phyloP scores from a whole-genome alignment of 257 asterid genomes.

The Jasminum sambac region DNA sequence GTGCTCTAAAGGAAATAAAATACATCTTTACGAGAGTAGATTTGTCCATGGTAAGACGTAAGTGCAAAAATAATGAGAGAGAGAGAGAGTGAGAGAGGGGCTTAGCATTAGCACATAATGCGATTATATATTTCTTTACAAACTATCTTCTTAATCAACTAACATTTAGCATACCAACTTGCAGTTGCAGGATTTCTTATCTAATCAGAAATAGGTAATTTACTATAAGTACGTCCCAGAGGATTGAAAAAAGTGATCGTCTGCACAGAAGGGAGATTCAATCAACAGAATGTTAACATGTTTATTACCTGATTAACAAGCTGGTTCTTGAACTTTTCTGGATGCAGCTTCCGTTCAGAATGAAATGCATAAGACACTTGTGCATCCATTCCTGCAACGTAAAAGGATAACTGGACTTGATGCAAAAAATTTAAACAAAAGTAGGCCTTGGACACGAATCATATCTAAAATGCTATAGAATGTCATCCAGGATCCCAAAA shows the following conservation, averaged over 20 bases:
- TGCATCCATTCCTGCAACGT: constrained; percentile 86
- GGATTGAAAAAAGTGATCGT: not conserved
- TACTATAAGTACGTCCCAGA: not conserved
- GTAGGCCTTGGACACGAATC: not conserved
- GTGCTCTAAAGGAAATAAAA: constrained; percentile 48
- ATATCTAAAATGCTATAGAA: not conserved
- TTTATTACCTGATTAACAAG: constrained; percentile 78
- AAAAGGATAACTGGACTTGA: not conserved
- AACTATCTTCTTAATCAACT: not conserved
- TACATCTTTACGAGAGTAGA: constrained; percentile 23
- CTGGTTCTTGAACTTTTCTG: constrained; percentile 93
- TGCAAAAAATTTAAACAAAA: not conserved
- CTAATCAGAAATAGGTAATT: not conserved
- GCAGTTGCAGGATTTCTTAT: not conserved
- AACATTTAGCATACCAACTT: not conserved
- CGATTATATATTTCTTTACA: not conserved
- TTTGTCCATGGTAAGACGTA: constrained; percentile 12
- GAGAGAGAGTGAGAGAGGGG: too few relatives aligned
- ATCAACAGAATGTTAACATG: not conserved
- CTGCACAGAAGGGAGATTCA: not conserved
- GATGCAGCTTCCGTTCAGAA: constrained; percentile 78
- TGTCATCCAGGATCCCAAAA: not conserved
- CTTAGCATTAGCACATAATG: too few relatives aligned
- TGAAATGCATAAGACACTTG: constrained; percentile 95
- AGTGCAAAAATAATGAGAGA: too few relatives aligned